These are phyloP conservation scores for Penicillium sp. DNA, from an alignment of 2,329 filamentous ascomycete genomes.

Conservation along the genomic window DNA sequence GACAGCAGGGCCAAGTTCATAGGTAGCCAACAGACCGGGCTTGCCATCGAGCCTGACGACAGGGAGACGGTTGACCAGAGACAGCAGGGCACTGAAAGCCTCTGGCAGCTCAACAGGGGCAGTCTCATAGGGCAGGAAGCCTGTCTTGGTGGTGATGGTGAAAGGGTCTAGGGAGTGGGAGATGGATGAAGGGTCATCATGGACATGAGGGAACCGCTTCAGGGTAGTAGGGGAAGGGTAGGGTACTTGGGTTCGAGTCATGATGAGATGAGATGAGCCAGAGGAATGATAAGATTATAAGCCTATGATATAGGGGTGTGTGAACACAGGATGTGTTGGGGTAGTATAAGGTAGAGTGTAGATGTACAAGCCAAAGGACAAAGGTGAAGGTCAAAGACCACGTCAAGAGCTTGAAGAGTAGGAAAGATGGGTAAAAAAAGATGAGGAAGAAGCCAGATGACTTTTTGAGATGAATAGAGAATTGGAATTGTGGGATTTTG, in stretches of 20 bases:
- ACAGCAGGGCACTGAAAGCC: constrained; percentile 70
- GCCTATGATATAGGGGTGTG: neutral
- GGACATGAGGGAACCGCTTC: constrained; percentile 44
- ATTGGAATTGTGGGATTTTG: constrained; percentile 17
- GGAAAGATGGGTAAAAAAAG: constrained; percentile 19
- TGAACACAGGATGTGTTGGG: neutral
- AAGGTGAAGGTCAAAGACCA: constrained; percentile 12
- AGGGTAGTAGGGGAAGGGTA: constrained; percentile 35
- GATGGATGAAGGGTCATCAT: constrained; percentile 42
- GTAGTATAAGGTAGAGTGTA: neutral
- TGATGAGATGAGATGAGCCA: constrained; percentile 21
- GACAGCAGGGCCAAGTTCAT: constrained; percentile 72
- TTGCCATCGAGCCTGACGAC: constrained; percentile 70
- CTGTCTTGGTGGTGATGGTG: constrained; percentile 47
- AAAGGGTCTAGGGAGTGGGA: constrained; percentile 46
- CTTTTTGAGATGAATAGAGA: constrained; percentile 18
- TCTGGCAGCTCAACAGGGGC: constrained; percentile 57
- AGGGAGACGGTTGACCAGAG: constrained; percentile 72
- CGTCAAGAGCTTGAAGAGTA: constrained; percentile 15
- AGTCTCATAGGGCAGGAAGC: constrained; percentile 44
- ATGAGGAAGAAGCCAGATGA: neutral
- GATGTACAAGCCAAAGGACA: constrained; percentile 1
- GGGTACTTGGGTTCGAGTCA: constrained; percentile 35
- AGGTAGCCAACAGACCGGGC: constrained; percentile 73
- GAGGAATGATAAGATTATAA: neutral